Percentiles rank a stretch among this genome's conserved stretches.
phyloP scores from a whole-genome alignment of 345 rosid species.

The Populus tremula region DNA sequence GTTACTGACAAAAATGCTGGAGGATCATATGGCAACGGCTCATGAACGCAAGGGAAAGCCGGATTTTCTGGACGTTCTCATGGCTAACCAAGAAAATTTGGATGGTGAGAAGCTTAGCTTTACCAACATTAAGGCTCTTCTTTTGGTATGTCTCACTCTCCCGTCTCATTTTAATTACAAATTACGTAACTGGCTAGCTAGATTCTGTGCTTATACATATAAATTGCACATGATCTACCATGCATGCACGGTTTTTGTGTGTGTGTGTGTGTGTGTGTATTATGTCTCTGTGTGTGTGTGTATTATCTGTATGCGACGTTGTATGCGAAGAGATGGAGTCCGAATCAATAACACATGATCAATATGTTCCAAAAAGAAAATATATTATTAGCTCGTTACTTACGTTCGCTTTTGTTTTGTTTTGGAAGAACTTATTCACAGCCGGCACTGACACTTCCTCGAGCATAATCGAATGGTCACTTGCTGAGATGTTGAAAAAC shows the following conservation, averaged over 20 bases:
- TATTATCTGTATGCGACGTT: no score
- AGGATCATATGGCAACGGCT: slow-evolving; percentile 38
- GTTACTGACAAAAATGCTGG: slow-evolving; percentile 45
- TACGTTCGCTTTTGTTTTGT: background rate
- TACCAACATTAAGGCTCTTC: slow-evolving; percentile 54
- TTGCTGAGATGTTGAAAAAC: slow-evolving; percentile 46
- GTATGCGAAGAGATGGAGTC: no score
- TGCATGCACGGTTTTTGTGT: no score
- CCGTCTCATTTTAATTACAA: no score
- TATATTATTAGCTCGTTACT: no score
- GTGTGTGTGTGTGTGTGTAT: no score
- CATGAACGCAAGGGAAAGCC: slow-evolving; percentile 42
- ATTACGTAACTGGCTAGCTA: no score
- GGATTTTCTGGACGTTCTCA: slow-evolving; percentile 49
- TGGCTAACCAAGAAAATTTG: slow-evolving; percentile 28
- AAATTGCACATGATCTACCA: background rate
- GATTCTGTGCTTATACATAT: background rate
- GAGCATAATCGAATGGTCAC: slow-evolving; percentile 57
- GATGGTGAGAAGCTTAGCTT: slow-evolving; percentile 34
- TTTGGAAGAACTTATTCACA: slow-evolving; percentile 45
- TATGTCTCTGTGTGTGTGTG: no score
- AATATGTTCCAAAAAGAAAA: no score
- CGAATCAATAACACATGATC: no score
- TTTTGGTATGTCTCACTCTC: slow-evolving; percentile 32
- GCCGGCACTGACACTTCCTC: slow-evolving; percentile 71